Evolutionary conservation across 495 filamentous ascomycete species (phyloP).

Genomic region (Trichocladium uniseriatum): DNA sequence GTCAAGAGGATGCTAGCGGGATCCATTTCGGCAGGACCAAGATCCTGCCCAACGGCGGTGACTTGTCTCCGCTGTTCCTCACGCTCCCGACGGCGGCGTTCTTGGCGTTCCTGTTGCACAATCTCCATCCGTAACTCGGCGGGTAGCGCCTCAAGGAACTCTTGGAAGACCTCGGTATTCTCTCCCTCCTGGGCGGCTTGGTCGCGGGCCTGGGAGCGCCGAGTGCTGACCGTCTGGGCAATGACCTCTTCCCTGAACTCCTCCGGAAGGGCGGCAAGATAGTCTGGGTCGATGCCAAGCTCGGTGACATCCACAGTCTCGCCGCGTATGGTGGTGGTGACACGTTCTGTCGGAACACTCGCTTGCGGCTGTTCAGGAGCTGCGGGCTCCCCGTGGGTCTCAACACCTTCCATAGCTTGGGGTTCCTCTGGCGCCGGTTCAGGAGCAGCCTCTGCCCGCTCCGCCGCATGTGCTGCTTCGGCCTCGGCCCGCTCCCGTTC

Average conservation of each 20-base stretch:
- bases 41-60: slow-evolving; percentile 41
- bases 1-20: slow-evolving; percentile 85
- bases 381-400: slow-evolving; percentile 40
- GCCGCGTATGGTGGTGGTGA: slow-evolving; percentile 73
- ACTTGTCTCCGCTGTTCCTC: slow-evolving; percentile 55
- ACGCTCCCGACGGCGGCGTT: slow-evolving; percentile 81
- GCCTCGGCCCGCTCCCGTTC: slow-evolving; percentile 46
- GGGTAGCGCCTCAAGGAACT: slow-evolving; percentile 90
- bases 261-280: slow-evolving; percentile 87
- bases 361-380: slow-evolving; percentile 22
- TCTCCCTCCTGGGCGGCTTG: slow-evolving; percentile 58
- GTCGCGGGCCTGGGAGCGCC: slow-evolving; percentile 69
- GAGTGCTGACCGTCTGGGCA: slow-evolving; percentile 71
- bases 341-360: slow-evolving; percentile 37
- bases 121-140: slow-evolving; percentile 83
- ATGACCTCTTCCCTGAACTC: slow-evolving; percentile 94
- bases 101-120: slow-evolving; percentile 76
- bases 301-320: slow-evolving; percentile 83
- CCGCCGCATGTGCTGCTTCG: slow-evolving; percentile 36
- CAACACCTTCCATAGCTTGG: slow-evolving; percentile 82
- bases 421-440: slow-evolving; percentile 25
- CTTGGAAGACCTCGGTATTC: slow-evolving; percentile 80
- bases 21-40: slow-evolving; percentile 76
- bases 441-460: slow-evolving; percentile 24
- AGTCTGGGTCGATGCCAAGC: slow-evolving; percentile 87